phyloP scores from a whole-genome alignment of 148 eudicot species.

The Camellia lanceoleosa region DNA sequence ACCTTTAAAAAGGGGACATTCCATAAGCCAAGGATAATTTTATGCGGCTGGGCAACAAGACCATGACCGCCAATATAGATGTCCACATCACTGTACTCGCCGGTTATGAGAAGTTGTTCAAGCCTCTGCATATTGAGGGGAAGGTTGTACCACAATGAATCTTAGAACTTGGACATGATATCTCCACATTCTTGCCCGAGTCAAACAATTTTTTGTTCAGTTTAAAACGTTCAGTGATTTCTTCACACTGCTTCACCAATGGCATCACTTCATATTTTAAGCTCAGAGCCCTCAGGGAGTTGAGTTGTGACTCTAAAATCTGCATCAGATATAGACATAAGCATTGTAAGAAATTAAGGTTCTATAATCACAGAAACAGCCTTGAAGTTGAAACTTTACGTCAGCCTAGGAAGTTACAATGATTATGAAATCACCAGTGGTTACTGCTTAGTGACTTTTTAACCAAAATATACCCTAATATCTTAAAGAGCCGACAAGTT shows the following conservation, averaged over 20 bases:
- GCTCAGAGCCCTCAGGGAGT: conserved; percentile 51
- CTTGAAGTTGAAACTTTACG: neutral
- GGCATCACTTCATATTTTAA: conserved; percentile 63
- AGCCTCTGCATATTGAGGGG: conserved; percentile 53
- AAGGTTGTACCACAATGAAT: conserved; percentile 43
- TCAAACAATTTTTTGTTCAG: conserved; percentile 64
- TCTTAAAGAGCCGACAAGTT: conserved; percentile 3
- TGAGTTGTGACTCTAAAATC: conserved; percentile 64
- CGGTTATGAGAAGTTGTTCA: conserved; percentile 34
- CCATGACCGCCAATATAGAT: conserved; percentile 61
- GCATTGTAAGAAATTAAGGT: neutral
- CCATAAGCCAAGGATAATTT: conserved; percentile 78
- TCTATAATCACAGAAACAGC: neutral
- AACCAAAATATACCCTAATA: neutral
- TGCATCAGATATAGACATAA: conserved; percentile 25
- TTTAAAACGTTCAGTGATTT: conserved; percentile 64
- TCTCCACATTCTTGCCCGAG: conserved; percentile 73
- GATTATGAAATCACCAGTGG: neutral
- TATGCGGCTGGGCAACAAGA: conserved; percentile 54
- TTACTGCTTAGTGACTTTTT: neutral
- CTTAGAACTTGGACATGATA: conserved; percentile 57
- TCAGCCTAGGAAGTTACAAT: neutral
- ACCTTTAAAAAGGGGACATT: conserved; percentile 88
- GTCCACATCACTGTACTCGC: conserved; percentile 67
- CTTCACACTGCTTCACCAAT: conserved; percentile 79